Evolutionary conservation across 2,329 filamentous ascomycete species (phyloP).

Genomic region (Achaetomium macrosporum): DNA sequence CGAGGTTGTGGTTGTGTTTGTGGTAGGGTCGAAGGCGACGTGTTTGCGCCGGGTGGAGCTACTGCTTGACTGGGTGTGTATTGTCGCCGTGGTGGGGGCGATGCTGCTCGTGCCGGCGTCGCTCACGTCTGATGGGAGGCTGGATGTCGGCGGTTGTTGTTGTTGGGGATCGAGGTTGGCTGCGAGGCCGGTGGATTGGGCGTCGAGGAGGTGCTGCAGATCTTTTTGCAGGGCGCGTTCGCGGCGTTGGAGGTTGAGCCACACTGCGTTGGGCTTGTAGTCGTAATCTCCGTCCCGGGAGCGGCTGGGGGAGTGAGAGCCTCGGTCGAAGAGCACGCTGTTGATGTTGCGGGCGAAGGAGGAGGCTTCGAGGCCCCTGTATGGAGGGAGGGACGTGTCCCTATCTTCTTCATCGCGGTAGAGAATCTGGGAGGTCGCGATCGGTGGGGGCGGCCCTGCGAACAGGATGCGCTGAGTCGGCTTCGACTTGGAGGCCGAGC

Average conservation of each 20-base stretch:
- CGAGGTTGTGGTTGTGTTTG: slow-evolving; percentile 29
- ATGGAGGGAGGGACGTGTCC: background rate
- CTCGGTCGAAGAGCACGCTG: slow-evolving; percentile 37
- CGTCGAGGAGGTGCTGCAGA: slow-evolving; percentile 43
- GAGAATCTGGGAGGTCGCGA: slow-evolving; percentile 38
- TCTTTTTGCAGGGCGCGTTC: slow-evolving; percentile 43
- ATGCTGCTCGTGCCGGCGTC: slow-evolving; percentile 32
- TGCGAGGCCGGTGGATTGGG: slow-evolving; percentile 41
- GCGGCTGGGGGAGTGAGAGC: slow-evolving; percentile 4
- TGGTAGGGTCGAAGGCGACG: slow-evolving; percentile 35
- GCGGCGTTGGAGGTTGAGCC: slow-evolving; percentile 42
- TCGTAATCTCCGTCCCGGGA: slow-evolving; percentile 23
- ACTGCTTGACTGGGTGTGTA: slow-evolving; percentile 35
- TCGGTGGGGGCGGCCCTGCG: slow-evolving; percentile 46
- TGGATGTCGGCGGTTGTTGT: slow-evolving; percentile 16
- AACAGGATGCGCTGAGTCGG: slow-evolving; percentile 34
- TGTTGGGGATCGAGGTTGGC: slow-evolving; percentile 31
- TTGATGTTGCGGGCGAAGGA: slow-evolving; percentile 27
- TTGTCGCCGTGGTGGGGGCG: slow-evolving; percentile 35
- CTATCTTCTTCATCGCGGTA: slow-evolving; percentile 30
- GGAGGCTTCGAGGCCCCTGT: slow-evolving; percentile 9
- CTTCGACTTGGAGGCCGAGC: slow-evolving; percentile 31
- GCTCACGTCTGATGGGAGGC: slow-evolving; percentile 31
- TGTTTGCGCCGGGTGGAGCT: slow-evolving; percentile 23
- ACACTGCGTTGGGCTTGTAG: slow-evolving; percentile 38